Conservation (phyloP, 192 early-diverging fungal genomes). For the Podila minutissima region DNA sequence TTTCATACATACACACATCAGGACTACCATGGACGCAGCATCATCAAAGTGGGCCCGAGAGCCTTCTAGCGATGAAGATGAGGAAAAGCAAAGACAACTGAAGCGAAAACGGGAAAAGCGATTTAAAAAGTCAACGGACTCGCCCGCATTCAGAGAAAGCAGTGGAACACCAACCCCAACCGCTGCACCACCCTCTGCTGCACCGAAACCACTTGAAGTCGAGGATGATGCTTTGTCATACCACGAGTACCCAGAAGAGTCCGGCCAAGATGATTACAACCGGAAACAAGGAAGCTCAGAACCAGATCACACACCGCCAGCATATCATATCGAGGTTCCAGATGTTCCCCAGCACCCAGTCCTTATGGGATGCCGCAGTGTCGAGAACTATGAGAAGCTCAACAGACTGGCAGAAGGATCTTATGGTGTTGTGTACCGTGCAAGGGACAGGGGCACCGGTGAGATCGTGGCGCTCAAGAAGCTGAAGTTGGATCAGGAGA, state of each 20-base stretch:
- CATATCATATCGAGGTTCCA: slow-evolving; percentile 28
- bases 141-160: slow-evolving; percentile 24
- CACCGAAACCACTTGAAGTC: neutral
- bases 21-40: slow-evolving; percentile 9
- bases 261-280: neutral
- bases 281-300: neutral
- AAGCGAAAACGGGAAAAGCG: slow-evolving; percentile 30
- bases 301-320: neutral
- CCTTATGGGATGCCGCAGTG: slow-evolving; percentile 71
- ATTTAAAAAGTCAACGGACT: slow-evolving; percentile 36
- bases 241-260: neutral
- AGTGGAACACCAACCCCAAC: slow-evolving; percentile 28
- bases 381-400: slow-evolving; percentile 91
- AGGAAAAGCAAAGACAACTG: slow-evolving; percentile 5
- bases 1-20: slow-evolving; percentile 3
- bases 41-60: slow-evolving; percentile 46
- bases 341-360: slow-evolving; percentile 54
- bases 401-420: slow-evolving; percentile 98
- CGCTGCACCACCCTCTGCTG: neutral
- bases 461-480: slow-evolving; percentile 73
- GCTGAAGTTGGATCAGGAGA: slow-evolving; percentile 65
- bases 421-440: slow-evolving; percentile 96
- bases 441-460: slow-evolving; percentile 80
- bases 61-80: slow-evolving; percentile 44
- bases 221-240: neutral